Evolutionary conservation across 2,329 filamentous ascomycete genomes (phyloP).

Genomic region (Aspergillus ruber): DNA sequence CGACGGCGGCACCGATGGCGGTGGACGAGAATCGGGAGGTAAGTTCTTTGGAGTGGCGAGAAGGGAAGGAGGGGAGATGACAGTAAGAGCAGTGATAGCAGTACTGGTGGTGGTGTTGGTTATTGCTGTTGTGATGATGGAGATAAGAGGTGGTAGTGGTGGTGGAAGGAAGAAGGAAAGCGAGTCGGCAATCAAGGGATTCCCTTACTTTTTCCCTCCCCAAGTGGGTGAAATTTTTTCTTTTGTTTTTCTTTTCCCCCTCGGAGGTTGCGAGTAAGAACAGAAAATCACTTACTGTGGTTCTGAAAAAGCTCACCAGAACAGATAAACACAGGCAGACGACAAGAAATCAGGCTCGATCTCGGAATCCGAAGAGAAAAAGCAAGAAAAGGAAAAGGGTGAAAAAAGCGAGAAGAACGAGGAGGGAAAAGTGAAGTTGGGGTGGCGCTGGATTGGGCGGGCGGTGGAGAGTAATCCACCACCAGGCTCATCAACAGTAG

Average conservation of each 20-base stretch:
- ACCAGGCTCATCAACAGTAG: not conserved
- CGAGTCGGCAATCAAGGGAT: not conserved
- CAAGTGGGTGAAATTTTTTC: not conserved
- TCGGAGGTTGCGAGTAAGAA: too few relatives aligned
- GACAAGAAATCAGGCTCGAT: not conserved
- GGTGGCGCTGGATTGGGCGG: not conserved
- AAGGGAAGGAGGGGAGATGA: too few relatives aligned
- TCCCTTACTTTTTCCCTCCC: not conserved
- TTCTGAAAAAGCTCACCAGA: not conserved
- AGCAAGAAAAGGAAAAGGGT: not conserved
- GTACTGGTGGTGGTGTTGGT: too few relatives aligned
- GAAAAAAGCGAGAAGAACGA: not conserved
- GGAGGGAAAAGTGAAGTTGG: not conserved
- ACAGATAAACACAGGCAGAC: not conserved
- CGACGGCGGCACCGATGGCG: too few relatives aligned
- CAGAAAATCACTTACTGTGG: not conserved
- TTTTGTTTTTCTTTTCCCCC: not conserved
- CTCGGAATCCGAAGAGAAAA: not conserved
- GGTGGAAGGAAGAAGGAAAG: conserved; percentile 12
- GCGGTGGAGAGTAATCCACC: not conserved
- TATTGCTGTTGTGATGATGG: not conserved
- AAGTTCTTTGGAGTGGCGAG: too few relatives aligned
- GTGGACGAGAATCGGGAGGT: too few relatives aligned
- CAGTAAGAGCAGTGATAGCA: too few relatives aligned
- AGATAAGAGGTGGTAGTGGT: not conserved